These are phyloP conservation scores for Myxozyma vanderwaltii DNA, from an alignment of 805 yeast genomes.

Conservation along the genomic window DNA sequence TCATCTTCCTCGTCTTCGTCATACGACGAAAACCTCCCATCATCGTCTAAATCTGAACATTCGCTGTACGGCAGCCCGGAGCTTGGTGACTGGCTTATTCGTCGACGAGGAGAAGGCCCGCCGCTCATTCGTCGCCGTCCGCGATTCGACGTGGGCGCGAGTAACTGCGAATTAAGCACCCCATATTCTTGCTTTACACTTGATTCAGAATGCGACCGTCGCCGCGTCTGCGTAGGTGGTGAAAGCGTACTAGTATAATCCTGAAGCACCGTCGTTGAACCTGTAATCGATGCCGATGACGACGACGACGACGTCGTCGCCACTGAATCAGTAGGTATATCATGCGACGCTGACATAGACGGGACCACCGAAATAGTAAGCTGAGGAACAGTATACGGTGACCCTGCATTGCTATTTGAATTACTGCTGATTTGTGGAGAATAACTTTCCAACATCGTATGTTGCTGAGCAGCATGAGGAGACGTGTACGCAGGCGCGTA, in stretches of 20 bases:
- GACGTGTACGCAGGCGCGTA: not conserved
- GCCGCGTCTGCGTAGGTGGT: not conserved
- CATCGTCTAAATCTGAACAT: conserved; percentile 24
- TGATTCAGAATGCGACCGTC: conserved; percentile 30
- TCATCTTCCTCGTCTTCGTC: conserved; percentile 8
- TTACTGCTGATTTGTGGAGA: conserved; percentile 4
- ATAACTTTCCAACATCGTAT: not conserved
- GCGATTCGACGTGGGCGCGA: not conserved
- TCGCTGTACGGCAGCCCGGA: conserved; percentile 19
- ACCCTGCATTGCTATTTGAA: not conserved
- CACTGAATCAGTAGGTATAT: not conserved
- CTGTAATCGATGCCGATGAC: not conserved
- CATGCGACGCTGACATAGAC: not conserved
- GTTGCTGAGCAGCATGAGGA: not conserved
- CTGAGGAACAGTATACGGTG: conserved; percentile 12
- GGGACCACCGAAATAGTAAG: conserved; percentile 11
- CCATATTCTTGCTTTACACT: conserved; percentile 3
- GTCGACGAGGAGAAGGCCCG: not conserved
- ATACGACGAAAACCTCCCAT: not conserved
- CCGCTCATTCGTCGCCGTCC: conserved; percentile 10
- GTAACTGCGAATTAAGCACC: not conserved
- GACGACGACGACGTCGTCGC: not conserved
- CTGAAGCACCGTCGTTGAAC: not conserved
- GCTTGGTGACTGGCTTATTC: conserved; percentile 3
- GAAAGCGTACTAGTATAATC: not conserved